These are phyloP conservation scores for Mrakia gelida DNA, from an alignment of 768 basidiomycete genomes.

Conservation along the genomic window DNA sequence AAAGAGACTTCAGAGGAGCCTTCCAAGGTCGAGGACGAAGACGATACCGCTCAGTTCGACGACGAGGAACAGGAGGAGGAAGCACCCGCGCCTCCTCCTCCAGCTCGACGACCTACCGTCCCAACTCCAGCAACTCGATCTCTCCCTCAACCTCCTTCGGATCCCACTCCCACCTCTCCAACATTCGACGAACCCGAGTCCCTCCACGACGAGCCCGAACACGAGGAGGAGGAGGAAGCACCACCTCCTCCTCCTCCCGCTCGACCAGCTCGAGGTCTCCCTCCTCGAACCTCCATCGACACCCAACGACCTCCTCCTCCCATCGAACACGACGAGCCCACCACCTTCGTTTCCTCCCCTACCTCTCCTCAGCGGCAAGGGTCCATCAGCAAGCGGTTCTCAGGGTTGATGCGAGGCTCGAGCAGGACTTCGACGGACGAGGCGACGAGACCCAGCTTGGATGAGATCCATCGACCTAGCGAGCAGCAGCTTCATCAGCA, in stretches of 20 bases:
- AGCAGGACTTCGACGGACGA: conserved; percentile 38
- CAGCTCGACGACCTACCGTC: conserved; percentile 35
- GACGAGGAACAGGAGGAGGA: conserved; percentile 8
- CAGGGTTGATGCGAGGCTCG: conserved; percentile 53
- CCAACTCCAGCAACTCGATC: background rate
- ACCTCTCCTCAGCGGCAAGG: background rate
- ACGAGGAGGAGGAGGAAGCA: conserved; percentile 29
- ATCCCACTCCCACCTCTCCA: background rate
- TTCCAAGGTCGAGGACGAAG: background rate
- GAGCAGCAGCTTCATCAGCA: conserved; percentile 32
- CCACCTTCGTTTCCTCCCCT: background rate
- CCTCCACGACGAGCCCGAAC: background rate
- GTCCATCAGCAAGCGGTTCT: conserved; percentile 19
- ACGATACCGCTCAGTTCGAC: background rate
- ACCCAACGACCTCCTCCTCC: conserved; percentile 45
- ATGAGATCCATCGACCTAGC: conserved; percentile 15
- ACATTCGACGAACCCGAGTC: conserved; percentile 35
- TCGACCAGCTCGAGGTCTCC: conserved; percentile 49
- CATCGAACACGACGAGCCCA: conserved; percentile 23
- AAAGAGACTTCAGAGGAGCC: background rate
- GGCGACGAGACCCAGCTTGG: conserved; percentile 9
- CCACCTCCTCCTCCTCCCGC: conserved; percentile 49
- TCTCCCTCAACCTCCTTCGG: conserved; percentile 28
- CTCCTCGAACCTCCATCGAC: conserved; percentile 49
- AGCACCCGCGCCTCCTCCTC: conserved; percentile 20